phyloP scores from a whole-genome alignment of 345 rosid species.

The Garcia nutans region DNA sequence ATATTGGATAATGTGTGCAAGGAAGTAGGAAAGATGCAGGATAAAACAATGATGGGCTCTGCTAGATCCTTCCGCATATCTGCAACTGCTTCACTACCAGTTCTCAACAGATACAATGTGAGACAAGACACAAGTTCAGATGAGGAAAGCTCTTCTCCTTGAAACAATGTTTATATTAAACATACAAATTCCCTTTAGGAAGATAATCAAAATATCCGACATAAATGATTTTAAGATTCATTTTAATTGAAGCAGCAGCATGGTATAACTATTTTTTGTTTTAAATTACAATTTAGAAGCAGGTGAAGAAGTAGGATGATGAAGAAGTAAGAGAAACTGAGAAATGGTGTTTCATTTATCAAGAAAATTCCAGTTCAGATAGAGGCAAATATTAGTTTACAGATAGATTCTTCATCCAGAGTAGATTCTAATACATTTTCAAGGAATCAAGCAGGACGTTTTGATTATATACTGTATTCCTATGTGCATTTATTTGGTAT shows the following conservation, averaged over 20 bases:
- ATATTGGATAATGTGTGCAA: constrained; percentile 88
- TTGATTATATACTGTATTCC: not conserved
- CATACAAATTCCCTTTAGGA: constrained; percentile 2
- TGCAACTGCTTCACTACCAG: constrained; percentile 72
- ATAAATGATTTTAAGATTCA: not conserved
- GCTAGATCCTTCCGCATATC: constrained; percentile 88
- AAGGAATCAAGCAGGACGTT: constrained; percentile 7
- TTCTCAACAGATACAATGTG: constrained; percentile 63
- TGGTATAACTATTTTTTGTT: not conserved
- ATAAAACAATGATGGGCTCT: constrained; percentile 65
- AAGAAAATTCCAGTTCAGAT: not conserved
- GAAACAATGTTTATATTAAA: constrained; percentile 31
- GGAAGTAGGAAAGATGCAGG: constrained; percentile 88
- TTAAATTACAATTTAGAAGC: not conserved
- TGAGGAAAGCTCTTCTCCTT: constrained; percentile 76
- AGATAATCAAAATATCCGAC: not conserved
- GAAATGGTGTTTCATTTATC: not conserved
- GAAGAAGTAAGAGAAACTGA: not conserved
- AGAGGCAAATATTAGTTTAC: not conserved
- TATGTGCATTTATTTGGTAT: constrained; percentile 12
- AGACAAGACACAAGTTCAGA: constrained; percentile 76
- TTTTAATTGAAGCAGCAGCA: constrained; percentile 2
- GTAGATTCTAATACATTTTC: constrained; percentile 16
- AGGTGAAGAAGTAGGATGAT: not conserved
- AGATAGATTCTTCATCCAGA: constrained; percentile 1